Base-by-base conservation (phyloP, 306 rosid genomes). In the Cicer bijugum region DNA sequence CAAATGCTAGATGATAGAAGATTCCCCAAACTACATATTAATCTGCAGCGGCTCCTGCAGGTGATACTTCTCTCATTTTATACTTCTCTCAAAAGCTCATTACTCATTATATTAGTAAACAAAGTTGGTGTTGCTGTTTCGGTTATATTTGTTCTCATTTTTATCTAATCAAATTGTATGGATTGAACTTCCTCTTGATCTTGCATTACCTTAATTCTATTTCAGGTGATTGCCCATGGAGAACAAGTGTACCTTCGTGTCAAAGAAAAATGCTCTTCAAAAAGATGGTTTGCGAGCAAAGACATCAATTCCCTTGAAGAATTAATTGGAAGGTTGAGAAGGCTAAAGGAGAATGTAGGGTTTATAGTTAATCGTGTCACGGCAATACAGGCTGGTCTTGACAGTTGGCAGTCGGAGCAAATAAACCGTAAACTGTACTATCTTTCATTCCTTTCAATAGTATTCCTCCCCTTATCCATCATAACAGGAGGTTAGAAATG, bases 1-100 rank as follows among this genome's bases (percentile, higher is more conserved):
- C 90, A 91, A 88, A 91, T 94, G 99, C 85, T 94, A 43, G 99
- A 94, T 82, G 99, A 94, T 53, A 86, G 99, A 87, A 87, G 93
- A 91, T 94, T 94, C 77, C 96, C 99, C 57, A 94, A 94, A 78
- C 85, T 94, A 84, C 94, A 94, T 85, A 88, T 91, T 78, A 78
- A 94, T 77, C 84, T 94, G 86, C 97, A 91, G 90, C 92, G 99
- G 39, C 95, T 94, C 67, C 80, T 94, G 73, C 99, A 94, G 97
- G 97, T 94, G 79, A 47, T 69, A 58, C 69, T 55, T 70, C 39
- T n/a, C 53, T 78, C 46, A 53, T 74, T 50, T 58, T 63, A 47
- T 76, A 67, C 33, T n/a, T 53, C 56, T 44, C 42, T 9, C 62
- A 8, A 14, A 59, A 50, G 53, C 10, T 12, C 17, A 37, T 42